These are phyloP conservation scores for Dinochytrium kinnereticum DNA, from an alignment of 371 early-diverging fungal species.

Conservation along the genomic window DNA sequence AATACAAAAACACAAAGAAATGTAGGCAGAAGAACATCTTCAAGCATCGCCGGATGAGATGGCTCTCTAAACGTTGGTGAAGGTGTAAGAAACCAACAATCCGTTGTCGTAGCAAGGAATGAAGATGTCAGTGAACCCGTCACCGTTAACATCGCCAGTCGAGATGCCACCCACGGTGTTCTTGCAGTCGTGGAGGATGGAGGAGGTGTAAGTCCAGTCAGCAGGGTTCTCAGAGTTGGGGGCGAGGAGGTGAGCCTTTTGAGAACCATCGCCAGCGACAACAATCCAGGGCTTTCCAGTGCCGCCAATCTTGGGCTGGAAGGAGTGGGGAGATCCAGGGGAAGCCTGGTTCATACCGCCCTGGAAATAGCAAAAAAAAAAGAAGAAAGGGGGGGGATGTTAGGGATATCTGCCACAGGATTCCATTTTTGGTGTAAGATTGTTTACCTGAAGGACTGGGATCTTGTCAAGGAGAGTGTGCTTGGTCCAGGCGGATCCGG, in stretches of 20 bases:
- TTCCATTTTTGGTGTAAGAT: no score
- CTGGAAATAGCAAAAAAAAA: no score
- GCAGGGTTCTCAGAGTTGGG: constrained; percentile 20
- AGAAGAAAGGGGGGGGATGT: neutral
- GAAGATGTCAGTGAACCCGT: constrained; percentile 32
- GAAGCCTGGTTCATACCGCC: constrained; percentile 25
- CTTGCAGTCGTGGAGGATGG: constrained; percentile 32
- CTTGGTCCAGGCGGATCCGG: constrained; percentile 9
- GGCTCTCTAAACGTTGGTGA: neutral
- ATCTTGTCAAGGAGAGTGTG: constrained; percentile 23
- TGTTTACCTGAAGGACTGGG: constrained; percentile 19
- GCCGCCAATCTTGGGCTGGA: constrained; percentile 25
- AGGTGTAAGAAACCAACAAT: constrained; percentile 18
- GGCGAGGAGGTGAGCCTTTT: constrained; percentile 23
- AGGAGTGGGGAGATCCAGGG: constrained; percentile 31
- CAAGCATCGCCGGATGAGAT: neutral
- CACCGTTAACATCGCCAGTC: constrained; percentile 29
- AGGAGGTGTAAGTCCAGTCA: constrained; percentile 31
- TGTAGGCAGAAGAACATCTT: neutral
- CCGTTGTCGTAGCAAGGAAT: constrained; percentile 39
- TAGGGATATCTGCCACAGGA: neutral
- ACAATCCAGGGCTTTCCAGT: constrained; percentile 34
- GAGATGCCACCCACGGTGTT: constrained; percentile 33
- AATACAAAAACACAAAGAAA: no score
- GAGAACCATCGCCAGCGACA: constrained; percentile 33